Evolutionary conservation across 2,329 filamentous ascomycete species (phyloP).

Genomic region (Cercospora canescens): DNA sequence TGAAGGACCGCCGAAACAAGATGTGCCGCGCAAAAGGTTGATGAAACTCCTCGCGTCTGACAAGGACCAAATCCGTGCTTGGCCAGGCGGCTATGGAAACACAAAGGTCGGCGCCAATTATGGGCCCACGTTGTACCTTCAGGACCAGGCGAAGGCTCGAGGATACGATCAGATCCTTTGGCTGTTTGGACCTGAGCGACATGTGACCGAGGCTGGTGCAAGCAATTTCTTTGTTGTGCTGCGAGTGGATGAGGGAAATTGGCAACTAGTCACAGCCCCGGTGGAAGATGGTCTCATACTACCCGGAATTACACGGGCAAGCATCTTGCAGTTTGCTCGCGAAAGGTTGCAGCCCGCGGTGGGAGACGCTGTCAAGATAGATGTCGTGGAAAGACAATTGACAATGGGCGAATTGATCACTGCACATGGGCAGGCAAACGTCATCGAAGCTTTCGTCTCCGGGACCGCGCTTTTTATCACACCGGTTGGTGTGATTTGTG

Average conservation of each 20-base stretch:
- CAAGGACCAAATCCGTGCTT: conserved; percentile 80
- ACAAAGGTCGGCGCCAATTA: conserved; percentile 93
- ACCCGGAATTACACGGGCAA: conserved; percentile 79
- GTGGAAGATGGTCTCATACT: conserved; percentile 79
- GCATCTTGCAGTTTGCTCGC: conserved; percentile 69
- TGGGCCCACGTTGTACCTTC: conserved; percentile 75
- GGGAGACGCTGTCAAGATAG: conserved; percentile 24
- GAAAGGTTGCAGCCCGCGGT: conserved; percentile 52
- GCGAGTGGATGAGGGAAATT: conserved; percentile 58
- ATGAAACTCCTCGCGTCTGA: conserved; percentile 74
- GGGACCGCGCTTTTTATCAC: conserved; percentile 67
- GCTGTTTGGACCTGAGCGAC: conserved; percentile 65
- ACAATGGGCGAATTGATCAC: conserved; percentile 23
- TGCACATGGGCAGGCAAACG: conserved; percentile 18
- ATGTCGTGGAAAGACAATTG: conserved; percentile 25
- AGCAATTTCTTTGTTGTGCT: conserved; percentile 90
- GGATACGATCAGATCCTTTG: conserved; percentile 88
- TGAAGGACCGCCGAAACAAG: conserved; percentile 9
- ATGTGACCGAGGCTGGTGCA: conserved; percentile 87
- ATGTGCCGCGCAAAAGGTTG: conserved; percentile 33
- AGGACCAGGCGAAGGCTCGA: conserved; percentile 66
- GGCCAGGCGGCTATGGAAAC: conserved; percentile 87
- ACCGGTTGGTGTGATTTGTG: conserved; percentile 43
- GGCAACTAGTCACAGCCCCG: conserved; percentile 76
- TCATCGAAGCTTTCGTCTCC: conserved; percentile 75